Percentiles rank a stretch among this genome's conserved stretches.
phyloP scores from a whole-genome alignment of 345 rosid species.

The Carallia brachiata region DNA sequence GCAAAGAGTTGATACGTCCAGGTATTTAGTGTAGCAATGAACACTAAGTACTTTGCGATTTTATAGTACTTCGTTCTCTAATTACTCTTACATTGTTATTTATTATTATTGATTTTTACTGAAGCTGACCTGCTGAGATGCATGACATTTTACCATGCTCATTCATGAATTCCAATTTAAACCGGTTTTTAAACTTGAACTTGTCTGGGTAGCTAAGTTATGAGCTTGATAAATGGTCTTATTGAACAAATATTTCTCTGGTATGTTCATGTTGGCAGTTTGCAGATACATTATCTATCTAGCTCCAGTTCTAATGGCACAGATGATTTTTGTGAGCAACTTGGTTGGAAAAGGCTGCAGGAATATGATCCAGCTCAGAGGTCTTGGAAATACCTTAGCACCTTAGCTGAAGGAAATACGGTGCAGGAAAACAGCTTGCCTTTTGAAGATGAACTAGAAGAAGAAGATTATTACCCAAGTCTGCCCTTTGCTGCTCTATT shows the following conservation, averaged over 20 bases:
- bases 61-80: neutral
- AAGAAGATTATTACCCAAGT: conserved; percentile 85
- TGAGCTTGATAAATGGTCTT: neutral
- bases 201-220: neutral
- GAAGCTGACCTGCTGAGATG: neutral
- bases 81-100: neutral
- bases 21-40: conserved; percentile 41
- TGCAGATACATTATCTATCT: conserved; percentile 69
- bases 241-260: neutral
- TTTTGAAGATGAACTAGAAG: conserved; percentile 81
- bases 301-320: conserved; percentile 57
- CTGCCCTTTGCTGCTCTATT: conserved; percentile 93
- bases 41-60: neutral
- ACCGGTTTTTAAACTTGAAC: neutral
- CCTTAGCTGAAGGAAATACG: conserved; percentile 53
- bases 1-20: conserved; percentile 74
- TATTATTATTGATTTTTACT: neutral
- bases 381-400: conserved; percentile 74
- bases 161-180: neutral
- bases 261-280: conserved; percentile 30
- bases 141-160: neutral
- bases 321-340: conserved; percentile 64
- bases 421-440: conserved; percentile 36
- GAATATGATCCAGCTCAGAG: conserved; percentile 73
- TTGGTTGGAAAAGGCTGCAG: conserved; percentile 73